A percentile compares a stretch with the other conserved stretches of the same genome.
Evolutionary conservation across 805 yeast genomes (phyloP).

Genomic region (Alloascoidea hylecoeti): DNA sequence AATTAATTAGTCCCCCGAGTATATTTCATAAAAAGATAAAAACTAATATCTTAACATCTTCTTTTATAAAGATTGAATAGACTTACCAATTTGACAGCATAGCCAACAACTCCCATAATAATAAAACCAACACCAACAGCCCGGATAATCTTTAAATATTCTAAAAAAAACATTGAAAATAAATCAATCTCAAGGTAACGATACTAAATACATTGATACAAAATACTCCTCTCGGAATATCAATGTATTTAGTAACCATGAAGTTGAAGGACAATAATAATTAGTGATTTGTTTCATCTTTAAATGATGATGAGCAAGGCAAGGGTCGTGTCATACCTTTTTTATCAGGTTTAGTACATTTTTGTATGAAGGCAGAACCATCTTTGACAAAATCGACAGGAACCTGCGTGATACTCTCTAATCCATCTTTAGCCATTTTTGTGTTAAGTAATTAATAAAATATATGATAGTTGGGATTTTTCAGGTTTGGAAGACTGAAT

Average conservation of each 20-base stretch:
- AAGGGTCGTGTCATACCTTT: constrained; percentile 38
- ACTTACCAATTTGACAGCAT: constrained; percentile 68
- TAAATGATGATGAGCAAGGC: too few relatives aligned
- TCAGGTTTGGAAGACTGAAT: too few relatives aligned
- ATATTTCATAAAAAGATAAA: background rate
- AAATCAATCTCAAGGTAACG: background rate
- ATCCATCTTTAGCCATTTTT: constrained; percentile 12
- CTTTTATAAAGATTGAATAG: background rate
- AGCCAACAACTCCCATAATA: constrained; percentile 97
- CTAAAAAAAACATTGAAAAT: too few relatives aligned
- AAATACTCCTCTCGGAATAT: too few relatives aligned
- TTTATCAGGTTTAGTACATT: constrained; percentile 86
- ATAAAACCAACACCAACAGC: constrained; percentile 96
- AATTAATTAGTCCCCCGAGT: constrained; percentile 5
- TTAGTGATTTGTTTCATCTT: too few relatives aligned
- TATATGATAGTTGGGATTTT: too few relatives aligned
- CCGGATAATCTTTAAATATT: constrained; percentile 75
- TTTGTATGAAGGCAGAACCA: constrained; percentile 75
- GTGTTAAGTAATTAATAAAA: too few relatives aligned
- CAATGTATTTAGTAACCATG: too few relatives aligned
- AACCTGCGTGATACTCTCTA: constrained; percentile 33
- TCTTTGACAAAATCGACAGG: constrained; percentile 88
- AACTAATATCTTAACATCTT: background rate
- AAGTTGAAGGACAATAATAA: too few relatives aligned
- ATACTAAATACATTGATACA: too few relatives aligned